Percentiles rank a stretch among this genome's conserved stretches.
Conservation (phyloP, 331 rosid genomes). For the Quercus phellos region DNA sequence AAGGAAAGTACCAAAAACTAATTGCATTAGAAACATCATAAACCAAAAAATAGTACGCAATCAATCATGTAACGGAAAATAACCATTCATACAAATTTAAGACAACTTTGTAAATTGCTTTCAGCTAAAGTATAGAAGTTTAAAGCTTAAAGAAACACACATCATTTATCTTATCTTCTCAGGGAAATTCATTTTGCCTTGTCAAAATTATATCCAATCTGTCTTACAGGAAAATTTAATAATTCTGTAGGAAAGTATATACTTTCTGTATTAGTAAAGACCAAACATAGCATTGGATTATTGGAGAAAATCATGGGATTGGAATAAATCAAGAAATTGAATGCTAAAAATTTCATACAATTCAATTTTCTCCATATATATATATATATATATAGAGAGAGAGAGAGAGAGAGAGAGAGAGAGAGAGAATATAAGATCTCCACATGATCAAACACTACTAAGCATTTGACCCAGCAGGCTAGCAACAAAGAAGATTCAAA, state of each 20-base stretch:
- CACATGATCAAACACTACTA: neutral
- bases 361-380: neutral
- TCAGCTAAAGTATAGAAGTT: neutral
- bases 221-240: neutral
- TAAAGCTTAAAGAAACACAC: neutral
- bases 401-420: neutral
- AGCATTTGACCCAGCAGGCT: neutral
- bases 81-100: neutral
- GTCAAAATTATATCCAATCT: neutral
- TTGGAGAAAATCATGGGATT: too few relatives aligned
- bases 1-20: neutral
- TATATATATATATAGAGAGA: neutral
- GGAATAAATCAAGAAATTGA: too few relatives aligned
- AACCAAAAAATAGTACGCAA: neutral
- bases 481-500: neutral
- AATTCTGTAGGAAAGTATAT: neutral
- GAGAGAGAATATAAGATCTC: neutral
- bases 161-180: neutral
- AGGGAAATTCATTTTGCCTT: neutral
- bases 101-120: neutral
- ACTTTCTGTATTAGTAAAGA: too few relatives aligned
- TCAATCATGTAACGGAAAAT: neutral
- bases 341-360: too few relatives aligned
- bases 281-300: too few relatives aligned
- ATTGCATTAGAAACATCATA: neutral